These are phyloP conservation scores for Pichia sp. DNA, from an alignment of 1,139 yeast species.

Conservation along the genomic window DNA sequence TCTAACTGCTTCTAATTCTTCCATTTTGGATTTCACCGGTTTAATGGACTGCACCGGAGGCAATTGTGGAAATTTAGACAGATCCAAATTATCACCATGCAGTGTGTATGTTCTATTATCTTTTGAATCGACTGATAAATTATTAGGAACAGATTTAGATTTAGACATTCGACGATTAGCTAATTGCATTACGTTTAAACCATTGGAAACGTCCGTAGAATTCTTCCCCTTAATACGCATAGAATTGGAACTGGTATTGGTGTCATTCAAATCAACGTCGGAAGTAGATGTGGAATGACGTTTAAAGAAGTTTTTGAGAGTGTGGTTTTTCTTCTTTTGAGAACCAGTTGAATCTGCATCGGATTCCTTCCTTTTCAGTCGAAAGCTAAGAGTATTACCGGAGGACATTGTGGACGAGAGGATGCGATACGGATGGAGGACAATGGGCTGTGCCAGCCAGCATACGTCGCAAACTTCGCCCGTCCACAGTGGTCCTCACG, in stretches of 20 bases:
- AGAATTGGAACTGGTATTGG: too few relatives aligned
- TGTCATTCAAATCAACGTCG: neutral
- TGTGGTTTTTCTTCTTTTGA: constrained; percentile 3
- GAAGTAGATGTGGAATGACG: constrained; percentile 10
- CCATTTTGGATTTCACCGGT: constrained; percentile 3
- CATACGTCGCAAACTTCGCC: too few relatives aligned
- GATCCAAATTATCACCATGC: constrained; percentile 9
- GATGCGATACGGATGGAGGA: too few relatives aligned
- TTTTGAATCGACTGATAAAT: neutral
- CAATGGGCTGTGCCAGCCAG: too few relatives aligned
- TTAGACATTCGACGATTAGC: constrained; percentile 6
- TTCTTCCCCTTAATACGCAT: too few relatives aligned
- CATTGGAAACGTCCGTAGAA: too few relatives aligned
- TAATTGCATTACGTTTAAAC: too few relatives aligned
- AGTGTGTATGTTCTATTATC: constrained; percentile 1
- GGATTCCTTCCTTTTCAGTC: constrained; percentile 7
- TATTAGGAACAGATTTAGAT: constrained; percentile 15
- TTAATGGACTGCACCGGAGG: constrained; percentile 11
- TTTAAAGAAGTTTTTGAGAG: constrained; percentile 11
- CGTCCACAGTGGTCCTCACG: too few relatives aligned
- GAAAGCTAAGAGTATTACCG: constrained; percentile 1
- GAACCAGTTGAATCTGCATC: neutral
- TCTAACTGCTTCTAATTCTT: constrained; percentile 13
- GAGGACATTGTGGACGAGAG: too few relatives aligned
- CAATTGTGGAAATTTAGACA: constrained; percentile 9